Percentiles rank a stretch among this genome's conserved stretches.
These are phyloP conservation scores for Sporothrix brunneoviolacea DNA, from an alignment of 2,329 filamentous ascomycete species.

Conservation along the genomic window DNA sequence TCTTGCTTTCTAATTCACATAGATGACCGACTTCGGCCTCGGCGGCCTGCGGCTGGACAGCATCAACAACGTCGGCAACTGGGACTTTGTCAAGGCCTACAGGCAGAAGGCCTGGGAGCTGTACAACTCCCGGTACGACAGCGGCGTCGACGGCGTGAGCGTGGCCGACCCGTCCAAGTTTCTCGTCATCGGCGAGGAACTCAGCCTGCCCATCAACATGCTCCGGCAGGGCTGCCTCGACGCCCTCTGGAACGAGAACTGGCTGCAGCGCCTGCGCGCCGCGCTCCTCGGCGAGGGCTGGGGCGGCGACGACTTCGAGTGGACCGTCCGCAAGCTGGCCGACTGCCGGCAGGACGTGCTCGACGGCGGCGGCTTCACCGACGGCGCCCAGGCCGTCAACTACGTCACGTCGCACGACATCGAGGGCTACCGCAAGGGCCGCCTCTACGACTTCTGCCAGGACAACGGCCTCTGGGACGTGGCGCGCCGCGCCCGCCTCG, in stretches of 20 bases:
- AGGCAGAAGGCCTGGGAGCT: conserved; percentile 20
- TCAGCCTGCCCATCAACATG: conserved; percentile 21
- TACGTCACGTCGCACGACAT: conserved; percentile 25
- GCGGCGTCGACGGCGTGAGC: neutral
- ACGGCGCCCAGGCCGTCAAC: conserved; percentile 22
- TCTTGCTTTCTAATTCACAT: neutral
- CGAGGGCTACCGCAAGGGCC: conserved; percentile 22
- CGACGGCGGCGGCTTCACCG: conserved; percentile 14
- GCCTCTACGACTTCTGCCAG: conserved; percentile 21
- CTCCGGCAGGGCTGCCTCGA: conserved; percentile 17
- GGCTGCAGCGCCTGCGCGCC: conserved; percentile 18
- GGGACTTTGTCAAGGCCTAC: conserved; percentile 22
- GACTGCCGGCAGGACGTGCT: conserved; percentile 18
- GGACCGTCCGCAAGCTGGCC: conserved; percentile 20
- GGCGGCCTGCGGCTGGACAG: conserved; percentile 22
- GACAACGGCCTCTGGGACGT: conserved; percentile 19
- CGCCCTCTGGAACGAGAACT: conserved; percentile 23
- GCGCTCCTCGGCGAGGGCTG: conserved; percentile 18
- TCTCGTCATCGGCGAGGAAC: conserved; percentile 22
- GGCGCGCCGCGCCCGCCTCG: conserved; percentile 18
- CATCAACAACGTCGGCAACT: conserved; percentile 23
- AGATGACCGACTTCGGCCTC: conserved; percentile 22
- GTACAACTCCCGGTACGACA: conserved; percentile 10
- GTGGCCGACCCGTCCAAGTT: conserved; percentile 18
- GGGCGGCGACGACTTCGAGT: conserved; percentile 19